Evolutionary conservation across 805 yeast species (phyloP), one percentile per base, ranked within the genome.

Genomic region (Yamadazyma kitorensis): DNA sequence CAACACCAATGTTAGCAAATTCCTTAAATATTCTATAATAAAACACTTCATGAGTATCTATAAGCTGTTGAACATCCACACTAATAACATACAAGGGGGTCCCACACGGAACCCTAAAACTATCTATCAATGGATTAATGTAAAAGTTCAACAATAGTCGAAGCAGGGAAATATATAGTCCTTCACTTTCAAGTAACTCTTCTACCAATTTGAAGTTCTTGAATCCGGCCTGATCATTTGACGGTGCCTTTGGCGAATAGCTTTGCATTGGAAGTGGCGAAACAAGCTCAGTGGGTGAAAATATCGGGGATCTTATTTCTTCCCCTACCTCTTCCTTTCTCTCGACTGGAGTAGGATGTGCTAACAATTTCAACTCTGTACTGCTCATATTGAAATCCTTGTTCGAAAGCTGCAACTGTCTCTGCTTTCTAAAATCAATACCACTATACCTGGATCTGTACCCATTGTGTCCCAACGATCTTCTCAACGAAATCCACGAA

Each of bases 111-210:
- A 25, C 15, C 11, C 17, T 25, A 12, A 27, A 26, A 19, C 29
- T 34, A 11, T 30, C 24, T 25, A 64, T 49, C 8, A 70, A 46
- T 2, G 72, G 61, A 6, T 61, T 64, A 4, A 74, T 45, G 39
- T 74, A 77, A 23, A 57, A 62, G n/a, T 59, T 63, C 5, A 60
- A 54, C 13, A 77, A 51, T 40, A 71, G 51, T 24, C 57, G 59
- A 30, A 78, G 48, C 1, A 74, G 68, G 27, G 58, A 56, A n/a
- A 75, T 50, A 45, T 74, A 78, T 1, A 54, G 55, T 17, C 57
- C 61, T 44, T 78, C 84, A 9, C 76, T 74, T 10, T 61, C 62
- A 0, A 70, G 34, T 4, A 77, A 48, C 47, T 78, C 84, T 36
- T 71, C 67, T n/a, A 71, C 42, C 2, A 59, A 38, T 29, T 53